Percentiles rank a stretch among this genome's conserved stretches.
phyloP scores from a whole-genome alignment of 208 protist genomes.

The Trypanosoma caninum region DNA sequence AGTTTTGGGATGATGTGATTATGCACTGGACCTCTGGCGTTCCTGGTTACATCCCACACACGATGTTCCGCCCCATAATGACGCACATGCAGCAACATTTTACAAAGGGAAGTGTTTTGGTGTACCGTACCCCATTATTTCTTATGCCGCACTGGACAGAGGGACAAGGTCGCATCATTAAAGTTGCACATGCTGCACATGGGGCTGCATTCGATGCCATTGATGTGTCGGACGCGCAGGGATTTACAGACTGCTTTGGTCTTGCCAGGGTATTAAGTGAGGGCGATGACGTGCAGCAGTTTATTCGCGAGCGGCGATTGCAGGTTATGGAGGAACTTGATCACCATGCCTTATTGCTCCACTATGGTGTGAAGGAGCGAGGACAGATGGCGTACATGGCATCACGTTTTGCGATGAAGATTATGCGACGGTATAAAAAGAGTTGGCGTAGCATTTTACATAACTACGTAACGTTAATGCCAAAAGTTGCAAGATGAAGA shows the following conservation, averaged over 20 bases:
- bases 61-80: slow-evolving; percentile 90
- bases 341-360: slow-evolving; percentile 66
- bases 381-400: slow-evolving; percentile 86
- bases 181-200: slow-evolving; percentile 85
- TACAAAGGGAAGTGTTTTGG: slow-evolving; percentile 66
- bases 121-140: slow-evolving; percentile 85
- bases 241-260: slow-evolving; percentile 90
- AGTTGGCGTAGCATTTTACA: slow-evolving; percentile 81
- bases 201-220: slow-evolving; percentile 84
- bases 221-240: slow-evolving; percentile 86
- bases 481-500: slow-evolving; percentile 41
- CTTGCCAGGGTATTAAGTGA: slow-evolving; percentile 73
- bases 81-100: slow-evolving; percentile 90
- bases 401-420: slow-evolving; percentile 89
- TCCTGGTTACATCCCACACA: slow-evolving; percentile 89
- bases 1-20: slow-evolving; percentile 90
- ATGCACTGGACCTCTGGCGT: slow-evolving; percentile 86
- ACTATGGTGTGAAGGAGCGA: slow-evolving; percentile 83
- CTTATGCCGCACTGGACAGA: slow-evolving; percentile 89
- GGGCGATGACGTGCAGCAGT: slow-evolving; percentile 67
- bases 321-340: slow-evolving; percentile 90
- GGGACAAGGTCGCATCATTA: slow-evolving; percentile 81
- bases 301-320: slow-evolving; percentile 74
- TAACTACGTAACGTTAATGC: slow-evolving; percentile 86
- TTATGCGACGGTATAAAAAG: slow-evolving; percentile 87